These are phyloP conservation scores for Phoma sp. DNA, from an alignment of 2,329 filamentous ascomycete genomes.

Conservation along the genomic window DNA sequence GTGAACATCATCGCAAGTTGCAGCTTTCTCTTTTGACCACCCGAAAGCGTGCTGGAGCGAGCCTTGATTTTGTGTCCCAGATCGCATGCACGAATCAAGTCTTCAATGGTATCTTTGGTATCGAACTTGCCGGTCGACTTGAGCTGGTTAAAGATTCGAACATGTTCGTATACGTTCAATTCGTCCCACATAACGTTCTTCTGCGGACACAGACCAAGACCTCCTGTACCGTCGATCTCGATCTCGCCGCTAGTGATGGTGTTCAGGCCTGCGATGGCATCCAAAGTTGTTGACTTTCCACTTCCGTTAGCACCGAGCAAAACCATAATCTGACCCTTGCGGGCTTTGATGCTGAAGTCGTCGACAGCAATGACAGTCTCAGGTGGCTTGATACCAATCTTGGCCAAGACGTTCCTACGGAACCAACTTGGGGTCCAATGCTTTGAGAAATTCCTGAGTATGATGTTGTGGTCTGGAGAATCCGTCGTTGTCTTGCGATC, in stretches of 20 bases:
- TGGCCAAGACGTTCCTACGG: constrained; percentile 55
- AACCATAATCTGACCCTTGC: constrained; percentile 82
- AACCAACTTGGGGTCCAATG: constrained; percentile 74
- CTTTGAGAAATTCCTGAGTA: constrained; percentile 78
- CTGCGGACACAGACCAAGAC: constrained; percentile 86
- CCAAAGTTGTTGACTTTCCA: constrained; percentile 88
- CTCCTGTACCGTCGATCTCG: constrained; percentile 77
- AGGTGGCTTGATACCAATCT: constrained; percentile 57
- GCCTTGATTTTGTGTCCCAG: constrained; percentile 77
- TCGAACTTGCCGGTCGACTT: constrained; percentile 67
- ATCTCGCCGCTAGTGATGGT: constrained; percentile 79
- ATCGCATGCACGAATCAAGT: constrained; percentile 75
- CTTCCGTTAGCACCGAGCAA: constrained; percentile 88
- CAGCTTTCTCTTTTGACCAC: constrained; percentile 90
- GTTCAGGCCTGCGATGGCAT: constrained; percentile 84
- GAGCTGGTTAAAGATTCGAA: constrained; percentile 81
- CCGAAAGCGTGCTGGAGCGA: constrained; percentile 78
- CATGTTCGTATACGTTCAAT: constrained; percentile 84
- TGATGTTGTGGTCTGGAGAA: constrained; percentile 64
- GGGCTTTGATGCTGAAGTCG: constrained; percentile 72
- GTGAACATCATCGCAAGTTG: constrained; percentile 96
- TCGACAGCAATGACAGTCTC: constrained; percentile 81
- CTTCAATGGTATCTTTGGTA: constrained; percentile 64
- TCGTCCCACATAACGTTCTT: constrained; percentile 95
- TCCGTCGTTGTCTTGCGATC: constrained; percentile 54